Base-by-base conservation (phyloP, 2,329 filamentous ascomycete species). In the Exophiala lecanii-corni region DNA sequence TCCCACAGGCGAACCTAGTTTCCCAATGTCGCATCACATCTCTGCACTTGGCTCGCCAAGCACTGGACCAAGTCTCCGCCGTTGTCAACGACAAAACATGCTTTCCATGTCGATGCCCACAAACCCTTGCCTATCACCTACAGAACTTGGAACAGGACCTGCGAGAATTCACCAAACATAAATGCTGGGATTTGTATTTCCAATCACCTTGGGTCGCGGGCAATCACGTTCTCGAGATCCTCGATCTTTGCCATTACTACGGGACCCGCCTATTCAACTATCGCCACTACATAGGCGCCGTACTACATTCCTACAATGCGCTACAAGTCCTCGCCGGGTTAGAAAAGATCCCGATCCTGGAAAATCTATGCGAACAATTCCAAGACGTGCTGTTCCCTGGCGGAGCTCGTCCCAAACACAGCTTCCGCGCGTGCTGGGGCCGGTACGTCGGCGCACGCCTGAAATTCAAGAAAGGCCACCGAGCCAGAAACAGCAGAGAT, bases 191-290 rank as follows among this genome's bases (percentile, higher is more conserved):
- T 36, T 35, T 58, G 10, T 53, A 56, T 36, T 59, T 60, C 33
- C 57, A 59, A 32, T 55, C 56, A 3, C 56, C 58, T 2, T 59
- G 56, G 51, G 53, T 59, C 9, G 55, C 50, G 4, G 58, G 57
- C 5, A 52, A 46, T 20, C 58, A 60, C 34, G 47, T 54, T 2
- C 40, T 60, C n/a, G 57, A 59, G 31, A 58, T 60, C 17, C 47
- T 57, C 10, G 54, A 59, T 16, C 43, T 49, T 5, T 47, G 53
- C 26, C 49, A 54, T 34, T 57, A 59, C 45, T 60, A 59, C 31
- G 58, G 58, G 9, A 43, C 55, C 30, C 55, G 55, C 16, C 41
- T 61, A 16, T 51, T 60, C 35, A 55, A 43, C 37, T 60, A 60
- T 36, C 47, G 54, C 9, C 51, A 58, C 34, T 58, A 58, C 41